Percentiles rank a stretch among this genome's conserved stretches.
phyloP scores from a whole-genome alignment of 305 asterid species.

The Rubia tinctorum region DNA sequence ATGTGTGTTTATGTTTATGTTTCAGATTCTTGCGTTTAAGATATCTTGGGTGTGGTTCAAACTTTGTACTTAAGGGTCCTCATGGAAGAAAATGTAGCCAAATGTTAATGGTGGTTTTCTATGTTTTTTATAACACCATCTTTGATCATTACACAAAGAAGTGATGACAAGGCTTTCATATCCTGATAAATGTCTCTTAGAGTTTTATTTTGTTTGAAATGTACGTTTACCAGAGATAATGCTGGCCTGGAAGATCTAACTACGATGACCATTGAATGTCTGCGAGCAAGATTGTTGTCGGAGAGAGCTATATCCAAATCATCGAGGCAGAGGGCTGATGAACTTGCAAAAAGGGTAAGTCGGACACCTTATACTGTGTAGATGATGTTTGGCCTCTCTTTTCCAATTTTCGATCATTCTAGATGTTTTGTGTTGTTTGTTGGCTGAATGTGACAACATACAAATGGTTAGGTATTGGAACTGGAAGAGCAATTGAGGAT shows the following conservation, averaged over 20 bases:
- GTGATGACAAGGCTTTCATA: neutral
- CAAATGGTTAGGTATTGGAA: constrained; percentile 54
- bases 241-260: constrained; percentile 55
- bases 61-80: neutral
- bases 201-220: constrained; percentile 22
- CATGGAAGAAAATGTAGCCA: neutral
- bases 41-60: neutral
- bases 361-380: constrained; percentile 12
- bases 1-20: neutral
- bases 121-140: neutral
- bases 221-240: constrained; percentile 41
- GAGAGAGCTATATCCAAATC: constrained; percentile 90
- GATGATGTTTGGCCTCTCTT: neutral
- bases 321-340: constrained; percentile 87
- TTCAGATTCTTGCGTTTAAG: neutral
- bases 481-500: constrained; percentile 80
- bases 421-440: neutral
- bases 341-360: constrained; percentile 84
- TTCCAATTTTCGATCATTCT: neutral
- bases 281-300: constrained; percentile 81
- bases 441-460: neutral
- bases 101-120: neutral
- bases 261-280: constrained; percentile 77
- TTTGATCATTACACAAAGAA: neutral
- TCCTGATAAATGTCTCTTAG: neutral